A percentile compares a stretch with the other conserved stretches of the same genome.
Evolutionary conservation across 225 moss, liverwort and hornwort species (phyloP).

Genomic region (Marchantia polymorpha): DNA sequence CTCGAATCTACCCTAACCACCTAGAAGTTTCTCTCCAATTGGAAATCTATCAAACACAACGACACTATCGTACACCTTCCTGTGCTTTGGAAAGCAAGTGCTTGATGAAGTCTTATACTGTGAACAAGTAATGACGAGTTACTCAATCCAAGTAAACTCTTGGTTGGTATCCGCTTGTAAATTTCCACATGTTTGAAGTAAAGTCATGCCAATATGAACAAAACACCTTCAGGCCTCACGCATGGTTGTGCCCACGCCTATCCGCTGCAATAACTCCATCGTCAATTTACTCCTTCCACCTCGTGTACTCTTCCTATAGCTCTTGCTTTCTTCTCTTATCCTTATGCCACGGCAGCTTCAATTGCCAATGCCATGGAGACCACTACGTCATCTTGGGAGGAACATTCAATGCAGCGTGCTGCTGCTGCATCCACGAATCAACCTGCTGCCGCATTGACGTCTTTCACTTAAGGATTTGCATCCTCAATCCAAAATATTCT

Average conservation of each 20-base stretch:
- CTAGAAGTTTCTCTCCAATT: background rate
- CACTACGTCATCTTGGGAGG: conserved; percentile 37
- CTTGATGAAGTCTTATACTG: background rate
- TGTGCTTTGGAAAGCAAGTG: background rate
- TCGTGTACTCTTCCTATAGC: conserved; percentile 61
- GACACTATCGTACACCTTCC: background rate
- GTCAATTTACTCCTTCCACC: conserved; percentile 74
- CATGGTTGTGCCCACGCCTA: background rate
- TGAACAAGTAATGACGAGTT: background rate
- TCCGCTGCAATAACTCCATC: conserved; percentile 4
- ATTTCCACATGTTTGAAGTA: background rate
- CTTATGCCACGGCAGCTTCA: conserved; percentile 94
- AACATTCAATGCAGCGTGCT: conserved; percentile 24
- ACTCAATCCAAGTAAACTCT: background rate
- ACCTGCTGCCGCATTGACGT: conserved; percentile 35
- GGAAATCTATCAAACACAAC: background rate
- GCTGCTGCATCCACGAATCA: conserved; percentile 47
- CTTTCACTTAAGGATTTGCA: conserved; percentile 44
- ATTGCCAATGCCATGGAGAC: conserved; percentile 86
- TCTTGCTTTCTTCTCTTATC: conserved; percentile 51
- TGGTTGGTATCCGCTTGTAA: background rate
- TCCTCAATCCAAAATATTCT: background rate
- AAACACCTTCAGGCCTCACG: background rate
- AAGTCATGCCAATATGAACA: background rate
- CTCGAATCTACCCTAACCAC: background rate